Evolutionary conservation across 2,329 filamentous ascomycete genomes (phyloP), one percentile per base, ranked within the genome.

Genomic region (Tolypocladium inflatum): DNA sequence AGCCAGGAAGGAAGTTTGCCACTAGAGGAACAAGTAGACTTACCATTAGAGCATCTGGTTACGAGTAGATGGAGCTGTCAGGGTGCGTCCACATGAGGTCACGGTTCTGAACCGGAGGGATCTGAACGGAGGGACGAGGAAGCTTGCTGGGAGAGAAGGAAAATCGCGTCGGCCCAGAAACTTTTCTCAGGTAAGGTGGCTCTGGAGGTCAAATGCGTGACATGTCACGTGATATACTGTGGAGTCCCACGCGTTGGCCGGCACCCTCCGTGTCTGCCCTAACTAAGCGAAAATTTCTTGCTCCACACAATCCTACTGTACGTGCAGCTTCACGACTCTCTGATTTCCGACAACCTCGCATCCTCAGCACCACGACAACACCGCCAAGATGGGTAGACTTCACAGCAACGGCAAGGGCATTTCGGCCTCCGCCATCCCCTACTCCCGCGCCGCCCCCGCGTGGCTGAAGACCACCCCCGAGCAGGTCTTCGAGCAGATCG

Each of bases 371-470:
- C 70, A 70, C 69, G 66, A 72, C 70, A 71, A 72, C 59, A 69
- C 74, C 74, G 76, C 72, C 78, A 89, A 79, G 68, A 96, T 96
- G 91, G 91, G 92, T 88, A 88, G 93, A 85, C 88, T 97, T 88
- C 95, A 99, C 88, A 90, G 85, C 86, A 96, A 97, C 74, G 93
- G 94, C 83, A 97, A 97, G 90, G 95, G 94, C 80, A 99, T 99
- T 81, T 91, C 91, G 68, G 80, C 90, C 81, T 96, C 91, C 64
- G 91, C 94, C 73, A 81, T 97, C 80, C 94, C 95, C 75, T 99
- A 97, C 88, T 96, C 91, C 69, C 93, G 94, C 82, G 87, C 85
- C 71, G 77, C 91, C 65, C 93, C 94, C 63, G 85, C 92, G 69
- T 99, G 94, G 94, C 84, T 97, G 80, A 99, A 99, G 89, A 95